Evolutionary conservation across 179 eudicot genomes (phyloP).

Genomic region (Silene noctiflora): DNA sequence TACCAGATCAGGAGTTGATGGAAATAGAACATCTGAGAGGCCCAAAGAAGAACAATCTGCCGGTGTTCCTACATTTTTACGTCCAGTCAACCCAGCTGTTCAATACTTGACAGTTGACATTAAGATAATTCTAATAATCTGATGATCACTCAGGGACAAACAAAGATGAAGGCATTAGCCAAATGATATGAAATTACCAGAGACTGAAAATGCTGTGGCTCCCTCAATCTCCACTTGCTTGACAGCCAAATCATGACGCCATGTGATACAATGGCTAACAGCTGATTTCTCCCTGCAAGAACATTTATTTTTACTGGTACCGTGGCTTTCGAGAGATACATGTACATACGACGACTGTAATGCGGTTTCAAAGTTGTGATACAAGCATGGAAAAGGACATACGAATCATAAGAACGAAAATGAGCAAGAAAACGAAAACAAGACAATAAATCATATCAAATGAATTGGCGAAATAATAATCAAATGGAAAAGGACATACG

Average conservation of each 20-base stretch:
- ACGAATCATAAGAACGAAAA: no score
- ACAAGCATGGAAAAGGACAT: no score
- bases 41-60: conserved; percentile 95
- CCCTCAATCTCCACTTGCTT: conserved; percentile 65
- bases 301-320: not conserved
- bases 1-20: conserved; percentile 78
- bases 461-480: not conserved
- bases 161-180: not conserved
- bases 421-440: no score
- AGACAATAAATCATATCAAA: no score
- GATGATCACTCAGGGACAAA: not conserved
- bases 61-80: conserved; percentile 60
- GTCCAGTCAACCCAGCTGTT: not conserved
- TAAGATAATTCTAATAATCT: not conserved
- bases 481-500: conserved; percentile 37
- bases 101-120: not conserved
- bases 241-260: conserved; percentile 64
- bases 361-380: not conserved
- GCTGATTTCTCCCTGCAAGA: conserved; percentile 82
- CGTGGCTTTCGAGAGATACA: not conserved
- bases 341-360: not conserved
- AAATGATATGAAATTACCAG: conserved; percentile 45
- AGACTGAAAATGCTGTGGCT: conserved; percentile 72
- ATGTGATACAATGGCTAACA: conserved; percentile 81
- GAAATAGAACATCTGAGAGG: conserved; percentile 64